Percentiles rank a stretch among this genome's conserved stretches.
Conservation (phyloP, 805 yeast genomes). For the Pichia heedii region DNA sequence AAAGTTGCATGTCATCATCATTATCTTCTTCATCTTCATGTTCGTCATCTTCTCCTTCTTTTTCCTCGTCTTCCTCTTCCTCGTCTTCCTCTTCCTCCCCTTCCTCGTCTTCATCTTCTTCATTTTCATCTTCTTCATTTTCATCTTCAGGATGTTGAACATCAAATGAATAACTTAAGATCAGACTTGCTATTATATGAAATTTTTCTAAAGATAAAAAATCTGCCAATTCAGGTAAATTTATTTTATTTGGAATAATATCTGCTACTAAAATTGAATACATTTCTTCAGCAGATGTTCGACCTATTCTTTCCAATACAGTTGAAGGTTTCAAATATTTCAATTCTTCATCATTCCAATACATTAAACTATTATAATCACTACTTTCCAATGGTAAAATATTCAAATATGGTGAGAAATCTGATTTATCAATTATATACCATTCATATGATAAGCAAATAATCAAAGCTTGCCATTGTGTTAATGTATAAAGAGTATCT, state of each 20-base stretch:
- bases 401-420: slow-evolving; percentile 64
- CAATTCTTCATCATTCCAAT: slow-evolving; percentile 64
- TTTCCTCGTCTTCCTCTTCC: slow-evolving; percentile 28
- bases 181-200: slow-evolving; percentile 64
- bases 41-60: slow-evolving; percentile 24
- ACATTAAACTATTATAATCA: slow-evolving; percentile 61
- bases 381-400: slow-evolving; percentile 46
- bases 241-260: slow-evolving; percentile 29
- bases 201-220: slow-evolving; percentile 47
- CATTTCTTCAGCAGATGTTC: slow-evolving; percentile 52
- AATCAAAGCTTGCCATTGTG: slow-evolving; percentile 75
- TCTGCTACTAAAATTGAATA: slow-evolving; percentile 37
- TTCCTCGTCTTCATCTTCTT: slow-evolving; percentile 16
- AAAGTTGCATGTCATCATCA: slow-evolving; percentile 15
- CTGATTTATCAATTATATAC: slow-evolving; percentile 35
- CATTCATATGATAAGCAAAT: slow-evolving; percentile 57
- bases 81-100: slow-evolving; percentile 15
- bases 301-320: slow-evolving; percentile 63
- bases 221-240: slow-evolving; percentile 25
- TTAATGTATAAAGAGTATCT: slow-evolving; percentile 33
- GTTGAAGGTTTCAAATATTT: slow-evolving; percentile 56
- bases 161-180: slow-evolving; percentile 89
- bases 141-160: slow-evolving; percentile 37
- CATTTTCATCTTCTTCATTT: slow-evolving; percentile 26
- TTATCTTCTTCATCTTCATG: slow-evolving; percentile 15